Conservation (phyloP, 106 monocot genomes). For the Dendrobium nobile region DNA sequence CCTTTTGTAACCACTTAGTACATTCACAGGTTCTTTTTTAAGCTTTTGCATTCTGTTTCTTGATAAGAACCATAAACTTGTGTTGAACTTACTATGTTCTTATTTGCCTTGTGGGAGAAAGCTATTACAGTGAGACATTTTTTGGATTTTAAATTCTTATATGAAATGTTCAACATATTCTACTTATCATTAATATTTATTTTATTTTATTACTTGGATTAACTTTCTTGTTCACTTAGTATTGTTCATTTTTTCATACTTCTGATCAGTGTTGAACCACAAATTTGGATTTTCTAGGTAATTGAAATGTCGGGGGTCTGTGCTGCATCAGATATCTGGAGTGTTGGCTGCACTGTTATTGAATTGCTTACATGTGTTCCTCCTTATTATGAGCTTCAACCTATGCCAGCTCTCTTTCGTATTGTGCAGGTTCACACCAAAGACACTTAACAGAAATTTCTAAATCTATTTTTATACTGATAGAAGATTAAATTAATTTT, state of each 20-base stretch:
- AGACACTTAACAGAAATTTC: not conserved
- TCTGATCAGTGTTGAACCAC: not conserved
- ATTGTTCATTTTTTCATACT: not conserved
- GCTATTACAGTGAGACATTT: not conserved
- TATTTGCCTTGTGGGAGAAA: not conserved
- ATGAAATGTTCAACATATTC: not conserved
- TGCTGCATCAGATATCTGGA: constrained; percentile 99
- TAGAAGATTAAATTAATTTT: not conserved
- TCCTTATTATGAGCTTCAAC: constrained; percentile 98
- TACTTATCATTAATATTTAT: not conserved
- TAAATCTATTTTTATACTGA: not conserved
- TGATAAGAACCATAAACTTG: not conserved
- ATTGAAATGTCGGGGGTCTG: constrained; percentile 99
- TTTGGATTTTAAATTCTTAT: not conserved
- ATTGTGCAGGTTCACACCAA: constrained; percentile 76
- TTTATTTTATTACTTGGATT: not conserved
- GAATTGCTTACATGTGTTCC: constrained; percentile 96
- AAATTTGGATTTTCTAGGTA: constrained; percentile 36
- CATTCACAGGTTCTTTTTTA: not conserved
- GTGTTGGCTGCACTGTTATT: constrained; percentile 99
- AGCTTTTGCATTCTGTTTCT: not conserved
- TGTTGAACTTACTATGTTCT: not conserved
- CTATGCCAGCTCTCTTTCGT: constrained; percentile 98
- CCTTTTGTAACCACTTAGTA: not conserved
- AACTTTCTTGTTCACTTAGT: not conserved